These are phyloP conservation scores for Fonsecaea monophora DNA, from an alignment of 2,329 filamentous ascomycete species.

Conservation along the genomic window DNA sequence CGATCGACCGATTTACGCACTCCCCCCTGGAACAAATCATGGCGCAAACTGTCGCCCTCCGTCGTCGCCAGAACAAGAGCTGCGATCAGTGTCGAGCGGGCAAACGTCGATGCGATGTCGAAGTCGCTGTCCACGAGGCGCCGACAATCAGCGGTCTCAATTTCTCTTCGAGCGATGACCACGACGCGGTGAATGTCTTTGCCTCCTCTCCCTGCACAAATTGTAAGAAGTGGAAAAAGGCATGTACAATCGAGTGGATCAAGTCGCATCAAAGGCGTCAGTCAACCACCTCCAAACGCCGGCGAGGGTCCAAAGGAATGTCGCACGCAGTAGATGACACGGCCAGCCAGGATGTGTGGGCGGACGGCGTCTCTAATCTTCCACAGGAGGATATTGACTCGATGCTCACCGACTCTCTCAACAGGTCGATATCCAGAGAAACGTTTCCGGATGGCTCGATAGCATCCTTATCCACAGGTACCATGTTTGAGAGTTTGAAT, in stretches of 20 bases:
- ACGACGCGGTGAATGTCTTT: slow-evolving; percentile 18
- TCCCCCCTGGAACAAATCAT: neutral
- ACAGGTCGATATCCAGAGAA: slow-evolving; percentile 11
- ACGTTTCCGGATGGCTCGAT: neutral
- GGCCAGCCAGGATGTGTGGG: neutral
- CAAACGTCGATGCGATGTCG: slow-evolving; percentile 55
- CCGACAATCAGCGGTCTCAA: slow-evolving; percentile 10
- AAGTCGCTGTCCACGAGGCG: slow-evolving; percentile 36
- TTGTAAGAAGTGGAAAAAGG: slow-evolving; percentile 48
- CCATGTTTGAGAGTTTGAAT: slow-evolving; percentile 8
- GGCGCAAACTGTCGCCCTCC: slow-evolving; percentile 10
- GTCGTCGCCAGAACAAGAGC: slow-evolving; percentile 52
- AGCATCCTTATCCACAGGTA: neutral
- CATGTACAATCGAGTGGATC: slow-evolving; percentile 28
- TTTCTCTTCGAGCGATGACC: slow-evolving; percentile 12
- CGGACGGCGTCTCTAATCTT: neutral
- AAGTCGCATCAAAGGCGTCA: slow-evolving; percentile 36
- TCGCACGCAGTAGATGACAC: neutral
- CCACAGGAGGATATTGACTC: slow-evolving; percentile 4
- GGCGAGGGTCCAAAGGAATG: slow-evolving; percentile 12
- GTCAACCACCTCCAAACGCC: slow-evolving; percentile 8
- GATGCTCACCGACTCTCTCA: slow-evolving; percentile 17
- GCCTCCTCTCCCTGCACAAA: slow-evolving; percentile 47
- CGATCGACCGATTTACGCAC: neutral
- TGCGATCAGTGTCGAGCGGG: slow-evolving; percentile 57